phyloP scores from a whole-genome alignment of 2,329 filamentous ascomycete species.

The Pestalotiopsis sp. region DNA sequence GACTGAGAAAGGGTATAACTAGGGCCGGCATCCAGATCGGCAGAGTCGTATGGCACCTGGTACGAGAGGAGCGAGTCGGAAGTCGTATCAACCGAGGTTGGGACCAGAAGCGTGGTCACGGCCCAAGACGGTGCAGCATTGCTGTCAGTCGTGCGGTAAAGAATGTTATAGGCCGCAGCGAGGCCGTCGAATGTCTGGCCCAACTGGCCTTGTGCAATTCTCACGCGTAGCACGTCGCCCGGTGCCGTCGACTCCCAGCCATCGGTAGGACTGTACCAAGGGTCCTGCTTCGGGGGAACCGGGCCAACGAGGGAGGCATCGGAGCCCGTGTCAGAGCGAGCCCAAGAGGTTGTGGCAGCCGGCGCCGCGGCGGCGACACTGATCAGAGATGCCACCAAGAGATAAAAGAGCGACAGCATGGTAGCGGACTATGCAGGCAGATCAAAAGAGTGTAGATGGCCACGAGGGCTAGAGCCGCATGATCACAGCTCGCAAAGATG shows the following conservation, averaged over 20 bases:
- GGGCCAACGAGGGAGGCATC: neutral
- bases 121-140: constrained; percentile 37
- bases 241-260: constrained; percentile 23
- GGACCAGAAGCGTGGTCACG: constrained; percentile 36
- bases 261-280: constrained; percentile 35
- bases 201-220: constrained; percentile 18
- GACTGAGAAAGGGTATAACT: constrained; percentile 29
- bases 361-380: neutral
- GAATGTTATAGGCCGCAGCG: constrained; percentile 34
- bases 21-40: constrained; percentile 37
- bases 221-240: constrained; percentile 17
- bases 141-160: constrained; percentile 40
- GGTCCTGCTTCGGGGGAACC: constrained; percentile 36
- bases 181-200: constrained; percentile 13
- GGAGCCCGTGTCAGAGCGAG: neutral
- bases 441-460: constrained; percentile 2
- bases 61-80: constrained; percentile 36
- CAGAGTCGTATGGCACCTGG: constrained; percentile 39
- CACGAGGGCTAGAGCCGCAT: constrained; percentile 6
- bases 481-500: neutral
- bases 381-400: neutral
- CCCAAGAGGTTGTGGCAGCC: neutral
- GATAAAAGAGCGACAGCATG: neutral
- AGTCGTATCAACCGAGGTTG: neutral
- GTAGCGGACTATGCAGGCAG: neutral